These are phyloP conservation scores for Salix arbutifolia DNA, from an alignment of 345 rosid species.

Conservation along the genomic window DNA sequence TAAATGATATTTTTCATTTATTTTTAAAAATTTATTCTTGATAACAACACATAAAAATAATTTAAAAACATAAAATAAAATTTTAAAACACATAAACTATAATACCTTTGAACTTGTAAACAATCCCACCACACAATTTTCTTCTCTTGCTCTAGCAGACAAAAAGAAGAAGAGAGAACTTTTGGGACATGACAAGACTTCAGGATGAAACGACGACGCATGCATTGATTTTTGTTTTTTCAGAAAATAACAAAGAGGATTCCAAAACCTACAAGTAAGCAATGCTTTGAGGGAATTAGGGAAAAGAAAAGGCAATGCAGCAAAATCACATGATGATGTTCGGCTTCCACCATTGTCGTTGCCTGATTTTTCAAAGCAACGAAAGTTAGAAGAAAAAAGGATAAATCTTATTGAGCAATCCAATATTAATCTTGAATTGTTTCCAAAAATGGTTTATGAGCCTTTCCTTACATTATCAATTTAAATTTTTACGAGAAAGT, in stretches of 20 bases:
- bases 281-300: not conserved
- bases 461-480: not conserved
- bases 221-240: no score
- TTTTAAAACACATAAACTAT: no score
- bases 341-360: no score
- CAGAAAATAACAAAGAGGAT: not conserved
- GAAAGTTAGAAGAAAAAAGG: not conserved
- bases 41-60: no score
- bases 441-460: not conserved
- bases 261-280: not conserved
- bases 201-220: no score
- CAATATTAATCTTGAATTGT: no score
- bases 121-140: not conserved
- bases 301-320: not conserved
- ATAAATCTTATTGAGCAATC: not conserved
- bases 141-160: no score
- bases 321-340: not conserved
- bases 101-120: not conserved
- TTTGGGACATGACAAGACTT: not conserved
- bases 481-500: no score
- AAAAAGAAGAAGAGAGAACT: no score
- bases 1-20: no score
- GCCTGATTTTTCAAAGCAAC: not conserved
- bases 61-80: no score
- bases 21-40: no score